Base-by-base conservation (phyloP, 2,329 filamentous ascomycete genomes). In the Lecanicillium sp. region DNA sequence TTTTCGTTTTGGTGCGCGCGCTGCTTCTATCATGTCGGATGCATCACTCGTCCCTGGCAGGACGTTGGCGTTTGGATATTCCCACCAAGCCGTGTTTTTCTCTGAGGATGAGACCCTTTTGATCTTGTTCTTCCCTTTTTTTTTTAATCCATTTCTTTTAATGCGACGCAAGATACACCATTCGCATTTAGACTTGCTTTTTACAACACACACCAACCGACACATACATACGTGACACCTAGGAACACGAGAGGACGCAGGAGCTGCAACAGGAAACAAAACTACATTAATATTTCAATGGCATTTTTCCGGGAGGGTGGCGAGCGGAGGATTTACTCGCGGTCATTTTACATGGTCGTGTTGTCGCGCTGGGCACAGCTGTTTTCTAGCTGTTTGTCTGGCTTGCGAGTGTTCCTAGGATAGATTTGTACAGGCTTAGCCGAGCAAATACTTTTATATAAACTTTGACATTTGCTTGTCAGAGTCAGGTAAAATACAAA, bases 21-120 rank as follows among this genome's bases (percentile, higher is more conserved):
- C 21, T n/a, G 17, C 23, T n/a, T n/a, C 17, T 29, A 48, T 35
- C 38, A 35, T 30, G 38, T 37, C 24, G 45, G 30, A 42, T 24
- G 38, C 45, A 52, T 53, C 51, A 49, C 44, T 44, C 50, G 54
- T 56, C 51, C 47, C 50, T 48, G 52, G 52, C 49, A 51, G 54
- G 55, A 51, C 52, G 42, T 40, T 43, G 56, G 55, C 52, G 54
- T 56, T 54, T 53, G 49, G 52, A 54, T 54, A 55, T 57, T 55
- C n/a, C 52, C 54, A 56, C 49, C 33, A 49, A 40, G 21, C 41
- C 19, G 27, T 38, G 8, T 40, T 32, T 48, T 26, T 29, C 32
- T 37, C 11, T 26, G 2, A 8, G 6, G 4, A 24, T n/a, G 35
- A 26, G 37, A 5, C 15, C 37, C 19, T 20, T 12, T 6, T 24